Base-by-base conservation (phyloP, 257 asterid species). In the Capsicum pubescens region DNA sequence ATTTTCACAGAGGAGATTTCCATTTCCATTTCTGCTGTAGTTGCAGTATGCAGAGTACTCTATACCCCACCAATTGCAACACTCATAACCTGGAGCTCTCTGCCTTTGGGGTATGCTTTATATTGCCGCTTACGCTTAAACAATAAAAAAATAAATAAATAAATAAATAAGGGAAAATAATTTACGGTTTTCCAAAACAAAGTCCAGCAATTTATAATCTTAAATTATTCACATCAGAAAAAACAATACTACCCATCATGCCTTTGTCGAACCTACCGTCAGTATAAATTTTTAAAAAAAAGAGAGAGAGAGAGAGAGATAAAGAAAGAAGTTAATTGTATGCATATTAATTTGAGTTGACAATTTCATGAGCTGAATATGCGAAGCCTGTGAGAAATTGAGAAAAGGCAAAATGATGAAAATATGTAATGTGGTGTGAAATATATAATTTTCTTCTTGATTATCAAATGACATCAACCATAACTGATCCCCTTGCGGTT, bases 1-100 rank as follows among this genome's bases (percentile, higher is more conserved):
- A 85, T 85, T 86, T 87, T 89, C 81, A 87, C 90, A 0, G 95
- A 91, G 59, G 89, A 81, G 36, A 88, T 69, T 84, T 88, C 94
- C 17, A 88, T 64, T 83, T 88, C 94, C 95, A 93, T 92, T 79
- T 11, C 36, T 26, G 50, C 42, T 35, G 64, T 36, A 68, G 12
- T 39, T 39, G 26, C 54, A 36, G 52, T 67, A 14, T 36, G 76
- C 58, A 44, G 79, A 72, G 59, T 6, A 39, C 39, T 9, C n/a
- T 71, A 21, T 50, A 21, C 79, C 39, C 39, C n/a, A 11, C 79
- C 58, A 71, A 69, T 42, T 39, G 54, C 54, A 14, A 58, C 26
- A 58, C 11, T 21, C 16, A 70, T 44, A 16, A 16, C 44, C 32
- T 9, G 32, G 0, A 42, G 32, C 32, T 26, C 32, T 26, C 32